Conservation (phyloP, 306 rosid genomes). For the Luffa acutangula region DNA sequence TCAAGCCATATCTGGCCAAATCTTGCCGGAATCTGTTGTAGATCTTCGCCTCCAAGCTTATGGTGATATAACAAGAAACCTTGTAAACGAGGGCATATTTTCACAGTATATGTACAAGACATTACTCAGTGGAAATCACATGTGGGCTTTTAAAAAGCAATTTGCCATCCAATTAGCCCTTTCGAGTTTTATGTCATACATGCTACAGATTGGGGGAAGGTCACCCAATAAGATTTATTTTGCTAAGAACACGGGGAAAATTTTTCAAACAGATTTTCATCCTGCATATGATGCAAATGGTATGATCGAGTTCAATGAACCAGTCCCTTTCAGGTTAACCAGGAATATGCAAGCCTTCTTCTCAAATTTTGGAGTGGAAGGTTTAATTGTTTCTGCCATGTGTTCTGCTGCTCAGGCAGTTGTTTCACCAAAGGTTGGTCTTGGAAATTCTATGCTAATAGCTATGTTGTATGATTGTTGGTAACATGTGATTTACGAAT, state of each 20-base stretch:
- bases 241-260: slow-evolving; percentile 95
- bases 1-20: slow-evolving; percentile 90
- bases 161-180: slow-evolving; percentile 97
- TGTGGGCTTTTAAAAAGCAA: slow-evolving; percentile 98
- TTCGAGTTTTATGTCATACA: slow-evolving; percentile 86
- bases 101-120: slow-evolving; percentile 98
- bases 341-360: slow-evolving; percentile 97
- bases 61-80: slow-evolving; percentile 55
- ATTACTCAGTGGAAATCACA: slow-evolving; percentile 74
- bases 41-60: slow-evolving; percentile 93
- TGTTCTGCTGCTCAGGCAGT: slow-evolving; percentile 98
- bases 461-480: not conserved
- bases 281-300: slow-evolving; percentile 96
- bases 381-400: slow-evolving; percentile 97
- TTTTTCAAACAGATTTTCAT: slow-evolving; percentile 95
- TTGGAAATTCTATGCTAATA: not conserved
- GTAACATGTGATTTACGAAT: not conserved
- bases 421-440: slow-evolving; percentile 77
- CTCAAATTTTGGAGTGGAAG: slow-evolving; percentile 91
- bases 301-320: slow-evolving; percentile 83
- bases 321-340: slow-evolving; percentile 94
- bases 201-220: slow-evolving; percentile 98
- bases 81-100: slow-evolving; percentile 80
- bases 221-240: slow-evolving; percentile 94
- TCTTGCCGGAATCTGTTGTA: slow-evolving; percentile 77